Percentiles rank a stretch among this genome's conserved stretches.
These are phyloP conservation scores for Candida manassasensis DNA, from an alignment of 805 yeast genomes.

Conservation along the genomic window DNA sequence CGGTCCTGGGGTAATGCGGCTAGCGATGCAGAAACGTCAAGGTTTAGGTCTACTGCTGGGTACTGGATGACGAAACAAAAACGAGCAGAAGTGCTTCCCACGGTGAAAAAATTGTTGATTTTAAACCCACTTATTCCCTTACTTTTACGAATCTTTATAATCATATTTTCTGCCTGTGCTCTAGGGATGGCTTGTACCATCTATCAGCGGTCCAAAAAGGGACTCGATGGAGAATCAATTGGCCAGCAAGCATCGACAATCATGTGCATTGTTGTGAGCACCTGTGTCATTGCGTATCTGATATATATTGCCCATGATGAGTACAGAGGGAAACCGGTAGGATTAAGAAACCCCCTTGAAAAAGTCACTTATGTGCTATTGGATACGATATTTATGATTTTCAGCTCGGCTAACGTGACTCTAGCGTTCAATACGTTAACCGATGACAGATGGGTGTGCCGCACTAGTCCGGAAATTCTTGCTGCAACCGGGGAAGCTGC, in stretches of 20 bases:
- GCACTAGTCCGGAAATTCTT: slow-evolving; percentile 10
- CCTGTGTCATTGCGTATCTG: slow-evolving; percentile 72
- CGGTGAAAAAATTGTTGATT: slow-evolving; percentile 53
- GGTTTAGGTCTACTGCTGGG: slow-evolving; percentile 53
- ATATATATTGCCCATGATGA: slow-evolving; percentile 86
- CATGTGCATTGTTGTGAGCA: slow-evolving; percentile 85
- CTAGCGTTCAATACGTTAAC: slow-evolving; percentile 78
- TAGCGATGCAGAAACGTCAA: slow-evolving; percentile 11
- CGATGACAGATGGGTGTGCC: slow-evolving; percentile 78
- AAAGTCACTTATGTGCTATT: slow-evolving; percentile 77
- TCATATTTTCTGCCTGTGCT: slow-evolving; percentile 58
- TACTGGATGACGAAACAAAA: slow-evolving; percentile 67
- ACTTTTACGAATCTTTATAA: slow-evolving; percentile 50
- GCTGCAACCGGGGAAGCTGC: slow-evolving; percentile 16
- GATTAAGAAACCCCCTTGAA: slow-evolving; percentile 78
- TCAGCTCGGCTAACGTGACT: slow-evolving; percentile 82
- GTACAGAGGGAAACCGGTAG: slow-evolving; percentile 86
- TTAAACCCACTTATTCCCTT: slow-evolving; percentile 81
- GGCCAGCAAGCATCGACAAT: slow-evolving; percentile 84
- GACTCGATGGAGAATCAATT: slow-evolving; percentile 34
- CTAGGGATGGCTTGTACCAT: slow-evolving; percentile 68
- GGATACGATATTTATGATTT: slow-evolving; percentile 83
- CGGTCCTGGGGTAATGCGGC: not conserved
- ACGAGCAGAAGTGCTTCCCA: slow-evolving; percentile 60
- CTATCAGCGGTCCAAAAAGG: slow-evolving; percentile 33